These are phyloP conservation scores for Tolypocladium sp. DNA, from an alignment of 2,329 filamentous ascomycete species.

Conservation along the genomic window DNA sequence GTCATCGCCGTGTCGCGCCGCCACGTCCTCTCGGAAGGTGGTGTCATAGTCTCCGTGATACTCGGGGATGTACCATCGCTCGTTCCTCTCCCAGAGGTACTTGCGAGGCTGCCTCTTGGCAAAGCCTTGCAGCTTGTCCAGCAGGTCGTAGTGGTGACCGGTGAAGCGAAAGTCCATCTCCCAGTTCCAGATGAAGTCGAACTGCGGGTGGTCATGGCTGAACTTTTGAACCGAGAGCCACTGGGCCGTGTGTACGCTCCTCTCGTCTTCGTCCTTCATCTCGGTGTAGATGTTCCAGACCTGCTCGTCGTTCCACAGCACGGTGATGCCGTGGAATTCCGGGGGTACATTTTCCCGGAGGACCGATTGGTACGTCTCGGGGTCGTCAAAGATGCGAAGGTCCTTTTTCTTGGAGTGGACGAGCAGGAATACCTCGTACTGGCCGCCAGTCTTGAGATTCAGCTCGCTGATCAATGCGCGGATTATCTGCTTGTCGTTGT, in stretches of 20 bases:
- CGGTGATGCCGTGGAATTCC: conserved; percentile 61
- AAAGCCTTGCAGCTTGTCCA: conserved; percentile 56
- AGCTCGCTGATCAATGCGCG: conserved; percentile 73
- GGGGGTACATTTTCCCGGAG: conserved; percentile 54
- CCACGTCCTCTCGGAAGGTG: conserved; percentile 58
- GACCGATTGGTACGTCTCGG: conserved; percentile 48
- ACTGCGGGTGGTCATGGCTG: conserved; percentile 66
- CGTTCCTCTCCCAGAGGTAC: conserved; percentile 64
- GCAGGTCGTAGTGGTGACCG: conserved; percentile 73
- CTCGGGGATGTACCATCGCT: conserved; percentile 63
- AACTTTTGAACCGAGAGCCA: conserved; percentile 71
- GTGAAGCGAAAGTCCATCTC: conserved; percentile 75
- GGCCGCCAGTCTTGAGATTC: conserved; percentile 63
- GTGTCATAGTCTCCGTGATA: conserved; percentile 57
- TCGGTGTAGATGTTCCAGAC: conserved; percentile 71
- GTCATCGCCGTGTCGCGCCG: conserved; percentile 37
- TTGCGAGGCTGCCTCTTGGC: conserved; percentile 60
- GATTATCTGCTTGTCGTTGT: conserved; percentile 71
- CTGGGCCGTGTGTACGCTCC: conserved; percentile 50
- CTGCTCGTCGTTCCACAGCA: conserved; percentile 66
- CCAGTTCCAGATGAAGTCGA: conserved; percentile 81
- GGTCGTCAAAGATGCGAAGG: conserved; percentile 49
- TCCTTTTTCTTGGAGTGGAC: conserved; percentile 64
- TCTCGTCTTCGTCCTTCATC: conserved; percentile 51
- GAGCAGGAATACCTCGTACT: conserved; percentile 73